Evolutionary conservation across 345 rosid genomes (phyloP).

Genomic region (Corchorus olitorius): DNA sequence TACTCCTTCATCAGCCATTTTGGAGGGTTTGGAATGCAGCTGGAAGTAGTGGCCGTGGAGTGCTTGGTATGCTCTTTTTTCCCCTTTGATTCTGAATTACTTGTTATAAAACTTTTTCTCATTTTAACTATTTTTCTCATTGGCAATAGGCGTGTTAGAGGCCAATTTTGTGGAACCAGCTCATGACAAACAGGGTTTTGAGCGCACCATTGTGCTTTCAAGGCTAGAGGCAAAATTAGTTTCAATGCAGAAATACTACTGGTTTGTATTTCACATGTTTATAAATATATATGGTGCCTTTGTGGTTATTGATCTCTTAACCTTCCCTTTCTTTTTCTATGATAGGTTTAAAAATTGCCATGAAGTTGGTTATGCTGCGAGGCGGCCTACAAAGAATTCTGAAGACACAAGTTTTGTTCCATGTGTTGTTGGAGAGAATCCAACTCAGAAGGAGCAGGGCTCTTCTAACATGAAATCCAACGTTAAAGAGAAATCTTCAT

Average conservation of each 20-base stretch:
- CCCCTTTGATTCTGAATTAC: background rate
- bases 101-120: background rate
- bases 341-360: constrained; percentile 62
- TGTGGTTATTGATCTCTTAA: constrained; percentile 1
- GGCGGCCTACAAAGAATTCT: constrained; percentile 29
- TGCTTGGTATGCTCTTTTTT: constrained; percentile 48
- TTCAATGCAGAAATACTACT: constrained; percentile 50
- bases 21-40: constrained; percentile 91
- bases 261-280: constrained; percentile 36
- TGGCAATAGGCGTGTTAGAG: constrained; percentile 55
- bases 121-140: background rate
- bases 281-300: background rate
- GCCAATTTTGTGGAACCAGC: constrained; percentile 87
- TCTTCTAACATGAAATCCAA: background rate
- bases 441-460: background rate
- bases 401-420: constrained; percentile 9
- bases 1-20: constrained; percentile 55
- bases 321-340: constrained; percentile 12
- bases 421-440: constrained; percentile 7
- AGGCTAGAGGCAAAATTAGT: constrained; percentile 56
- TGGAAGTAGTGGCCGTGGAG: constrained; percentile 84
- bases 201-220: constrained; percentile 57
- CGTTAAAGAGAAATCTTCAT: background rate
- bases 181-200: constrained; percentile 88
- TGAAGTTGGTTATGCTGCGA: constrained; percentile 60